Evolutionary conservation across 495 filamentous ascomycete genomes (phyloP), one percentile per base, ranked within the genome.

Genomic region (Delitschia confertaspora): DNA sequence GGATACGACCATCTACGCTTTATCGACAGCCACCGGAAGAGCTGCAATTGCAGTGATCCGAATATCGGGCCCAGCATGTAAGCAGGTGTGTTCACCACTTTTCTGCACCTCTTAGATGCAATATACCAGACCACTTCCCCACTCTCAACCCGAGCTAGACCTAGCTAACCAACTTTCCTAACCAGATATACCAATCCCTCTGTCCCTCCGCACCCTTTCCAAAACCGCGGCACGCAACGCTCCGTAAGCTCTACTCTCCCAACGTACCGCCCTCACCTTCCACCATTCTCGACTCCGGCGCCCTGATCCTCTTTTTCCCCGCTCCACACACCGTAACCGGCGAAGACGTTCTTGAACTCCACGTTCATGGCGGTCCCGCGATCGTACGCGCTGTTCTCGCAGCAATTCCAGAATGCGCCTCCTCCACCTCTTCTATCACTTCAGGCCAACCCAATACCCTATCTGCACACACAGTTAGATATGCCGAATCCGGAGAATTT

Each of bases 401-500:
- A 6, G 87, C 86, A 6, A 85, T 98, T 42, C 70, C 81, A 0
- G 29, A 47, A 11, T 65, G 60, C 47, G 26, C 39, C 23, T 22
- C 34, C 5, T 21, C 41, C 23, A 19, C 34, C 21, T n/a, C n/a
- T n/a, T n/a, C n/a, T n/a, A n/a, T n/a, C n/a, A n/a, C n/a, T n/a
- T n/a, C n/a, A n/a, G n/a, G n/a, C n/a, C n/a, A n/a, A n/a, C 14
- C 7, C 14, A 18, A 11, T n/a, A 19, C 3, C 51, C 51, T 4
- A 10, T 2, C 31, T 16, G 6, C 11, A 6, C 32, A 36, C 20
- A 41, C 46, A n/a, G 76, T 95, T 32, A 85, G 85, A 8, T 94
- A 93, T 54, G 91, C 91, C 0, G 91, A 95, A 53, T 84, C 91
- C 0, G 91, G 91, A 43, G 91, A 98, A 57, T 98, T 98, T 63